A percentile compares a stretch with the other conserved stretches of the same genome.
phyloP scores from a whole-genome alignment of 306 rosid species.

The Vigna nakashimae region DNA sequence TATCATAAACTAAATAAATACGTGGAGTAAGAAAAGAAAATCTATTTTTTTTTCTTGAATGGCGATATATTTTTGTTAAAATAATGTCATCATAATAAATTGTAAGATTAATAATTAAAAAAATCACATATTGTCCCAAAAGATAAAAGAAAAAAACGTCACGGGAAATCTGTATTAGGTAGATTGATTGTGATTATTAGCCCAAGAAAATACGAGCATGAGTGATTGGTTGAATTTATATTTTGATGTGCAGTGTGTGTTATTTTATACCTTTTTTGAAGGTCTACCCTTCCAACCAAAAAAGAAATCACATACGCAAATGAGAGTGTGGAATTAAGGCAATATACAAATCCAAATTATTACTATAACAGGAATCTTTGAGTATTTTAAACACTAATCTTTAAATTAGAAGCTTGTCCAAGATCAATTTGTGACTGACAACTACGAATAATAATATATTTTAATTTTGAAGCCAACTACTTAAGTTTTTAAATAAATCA shows the following conservation, averaged over 20 bases:
- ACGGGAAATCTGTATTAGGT: conserved; percentile 1
- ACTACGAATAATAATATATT: conserved; percentile 8
- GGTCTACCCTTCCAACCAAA: not conserved
- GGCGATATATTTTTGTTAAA: no score
- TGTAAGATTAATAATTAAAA: no score
- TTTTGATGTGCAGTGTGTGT: not conserved
- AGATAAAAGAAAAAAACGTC: not conserved
- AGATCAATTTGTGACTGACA: conserved; percentile 37
- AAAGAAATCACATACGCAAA: not conserved
- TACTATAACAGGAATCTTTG: not conserved
- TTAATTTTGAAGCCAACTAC: conserved; percentile 12
- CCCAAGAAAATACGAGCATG: not conserved
- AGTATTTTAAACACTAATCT: conserved; percentile 35
- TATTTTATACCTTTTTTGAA: not conserved
- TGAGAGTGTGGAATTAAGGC: conserved; percentile 21
- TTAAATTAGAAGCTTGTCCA: conserved; percentile 9
- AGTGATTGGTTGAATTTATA: not conserved
- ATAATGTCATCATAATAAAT: no score
- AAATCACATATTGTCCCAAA: no score
- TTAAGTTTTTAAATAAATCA: conserved; percentile 29
- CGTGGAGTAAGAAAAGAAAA: no score
- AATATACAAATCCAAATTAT: conserved; percentile 8
- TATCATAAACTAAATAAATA: no score
- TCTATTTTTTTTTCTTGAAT: no score
- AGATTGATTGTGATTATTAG: not conserved